phyloP scores from a whole-genome alignment of 331 rosid species.

The Arachis monticola region DNA sequence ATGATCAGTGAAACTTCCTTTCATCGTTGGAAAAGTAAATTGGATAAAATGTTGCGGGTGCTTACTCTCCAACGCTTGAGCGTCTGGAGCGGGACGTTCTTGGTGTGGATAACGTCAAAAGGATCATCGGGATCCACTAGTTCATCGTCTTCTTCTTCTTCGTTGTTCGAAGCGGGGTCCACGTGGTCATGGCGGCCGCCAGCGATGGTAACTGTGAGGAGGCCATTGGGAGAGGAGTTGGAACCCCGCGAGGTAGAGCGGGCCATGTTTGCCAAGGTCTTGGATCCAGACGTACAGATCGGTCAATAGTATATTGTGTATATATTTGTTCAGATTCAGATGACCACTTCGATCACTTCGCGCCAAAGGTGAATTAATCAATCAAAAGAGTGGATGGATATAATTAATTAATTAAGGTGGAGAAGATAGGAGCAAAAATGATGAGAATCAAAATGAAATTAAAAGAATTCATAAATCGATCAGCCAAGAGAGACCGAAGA shows the following conservation, averaged over 20 bases:
- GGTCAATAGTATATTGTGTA: not conserved
- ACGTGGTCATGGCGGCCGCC: conserved; percentile 18
- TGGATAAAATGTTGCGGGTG: not conserved
- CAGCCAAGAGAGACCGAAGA: too few species aligned
- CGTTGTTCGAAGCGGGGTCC: not conserved
- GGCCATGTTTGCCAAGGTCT: conserved; percentile 39
- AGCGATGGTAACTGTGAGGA: conserved; percentile 47
- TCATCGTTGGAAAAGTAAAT: not conserved
- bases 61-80: conserved; percentile 91
- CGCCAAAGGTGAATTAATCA: too few species aligned
- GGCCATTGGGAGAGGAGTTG: conserved; percentile 54
- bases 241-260: conserved; percentile 65
- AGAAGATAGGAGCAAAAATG: too few species aligned
- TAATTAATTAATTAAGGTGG: too few species aligned
- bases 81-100: conserved; percentile 69
- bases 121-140: conserved; percentile 57
- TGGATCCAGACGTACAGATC: not conserved
- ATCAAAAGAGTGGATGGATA: too few species aligned
- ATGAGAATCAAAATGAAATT: too few species aligned
- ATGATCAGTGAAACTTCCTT: conserved; percentile 32
- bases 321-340: not conserved
- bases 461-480: too few species aligned
- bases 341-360: too few species aligned
- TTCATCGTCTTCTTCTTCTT: conserved; percentile 37
- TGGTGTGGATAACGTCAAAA: conserved; percentile 73